Percentiles rank a stretch among this genome's conserved stretches.
These are phyloP conservation scores for Fusarium camptoceras DNA, from an alignment of 2,329 filamentous ascomycete genomes.

Conservation along the genomic window DNA sequence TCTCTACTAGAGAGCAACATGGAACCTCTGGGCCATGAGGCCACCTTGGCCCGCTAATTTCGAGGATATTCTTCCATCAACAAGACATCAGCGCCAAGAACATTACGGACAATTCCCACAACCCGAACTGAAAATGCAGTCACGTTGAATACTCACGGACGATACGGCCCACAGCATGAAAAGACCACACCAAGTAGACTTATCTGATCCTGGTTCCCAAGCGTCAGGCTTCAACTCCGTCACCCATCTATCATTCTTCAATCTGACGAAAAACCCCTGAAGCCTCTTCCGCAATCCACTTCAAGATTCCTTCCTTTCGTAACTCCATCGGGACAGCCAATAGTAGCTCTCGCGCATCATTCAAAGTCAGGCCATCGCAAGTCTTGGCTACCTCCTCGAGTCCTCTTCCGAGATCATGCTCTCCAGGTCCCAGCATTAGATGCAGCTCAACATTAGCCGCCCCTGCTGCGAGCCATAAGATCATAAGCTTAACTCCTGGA, in stretches of 20 bases:
- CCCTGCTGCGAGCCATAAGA: constrained; percentile 51
- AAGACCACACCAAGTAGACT: background rate
- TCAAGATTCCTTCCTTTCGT: constrained; percentile 20
- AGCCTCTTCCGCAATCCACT: constrained; percentile 25
- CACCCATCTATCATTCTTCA: background rate
- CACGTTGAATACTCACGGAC: background rate
- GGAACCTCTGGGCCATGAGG: background rate
- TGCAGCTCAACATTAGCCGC: constrained; percentile 37
- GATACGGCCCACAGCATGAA: background rate
- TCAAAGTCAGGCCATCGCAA: constrained; percentile 8
- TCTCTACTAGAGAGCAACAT: background rate
- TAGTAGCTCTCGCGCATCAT: constrained; percentile 11
- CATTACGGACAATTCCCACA: background rate
- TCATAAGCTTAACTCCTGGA: constrained; percentile 47
- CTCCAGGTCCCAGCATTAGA: constrained; percentile 29
- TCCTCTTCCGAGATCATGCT: constrained; percentile 33
- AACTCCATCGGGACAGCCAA: constrained; percentile 12
- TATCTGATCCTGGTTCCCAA: background rate
- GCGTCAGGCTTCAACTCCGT: background rate
- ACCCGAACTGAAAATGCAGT: background rate
- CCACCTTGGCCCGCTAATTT: background rate
- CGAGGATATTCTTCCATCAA: background rate
- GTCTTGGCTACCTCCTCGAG: constrained; percentile 14
- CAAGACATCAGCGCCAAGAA: background rate
- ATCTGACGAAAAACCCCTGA: background rate